Conservation (phyloP, 2,329 filamentous ascomycete genomes). For the Sporothrix pseudoabietina region DNA sequence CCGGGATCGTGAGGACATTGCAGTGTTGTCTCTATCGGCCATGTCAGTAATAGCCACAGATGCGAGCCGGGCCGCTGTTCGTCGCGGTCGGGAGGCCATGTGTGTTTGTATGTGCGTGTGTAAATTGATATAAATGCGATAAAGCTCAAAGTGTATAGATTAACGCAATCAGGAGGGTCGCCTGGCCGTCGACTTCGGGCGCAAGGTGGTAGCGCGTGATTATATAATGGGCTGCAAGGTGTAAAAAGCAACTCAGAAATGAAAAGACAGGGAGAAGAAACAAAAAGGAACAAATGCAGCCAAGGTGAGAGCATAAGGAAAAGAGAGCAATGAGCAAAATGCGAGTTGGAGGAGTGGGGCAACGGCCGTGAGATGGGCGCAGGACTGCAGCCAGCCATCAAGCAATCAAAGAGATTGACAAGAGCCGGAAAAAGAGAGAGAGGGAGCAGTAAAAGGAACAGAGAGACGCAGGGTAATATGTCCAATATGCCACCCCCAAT, state of each 20-base stretch:
- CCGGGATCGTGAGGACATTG: constrained; percentile 55
- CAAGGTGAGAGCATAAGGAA: neutral
- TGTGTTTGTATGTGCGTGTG: constrained; percentile 24
- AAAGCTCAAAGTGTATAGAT: neutral
- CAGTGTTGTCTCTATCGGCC: constrained; percentile 51
- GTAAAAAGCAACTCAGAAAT: neutral
- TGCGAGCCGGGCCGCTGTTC: constrained; percentile 51
- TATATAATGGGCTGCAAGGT: neutral
- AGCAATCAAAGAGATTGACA: neutral
- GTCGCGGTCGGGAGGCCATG: constrained; percentile 54
- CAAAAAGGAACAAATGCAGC: neutral
- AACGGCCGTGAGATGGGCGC: constrained; percentile 5
- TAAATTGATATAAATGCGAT: neutral
- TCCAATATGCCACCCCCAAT: constrained; percentile 1
- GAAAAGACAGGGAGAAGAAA: neutral
- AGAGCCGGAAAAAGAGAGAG: neutral
- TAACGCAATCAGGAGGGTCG: no score
- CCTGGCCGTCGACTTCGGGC: neutral
- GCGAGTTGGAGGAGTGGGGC: constrained; percentile 23
- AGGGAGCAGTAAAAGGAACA: neutral
- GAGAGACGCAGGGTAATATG: constrained; percentile 2
- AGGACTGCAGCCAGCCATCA: neutral
- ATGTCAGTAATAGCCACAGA: constrained; percentile 54
- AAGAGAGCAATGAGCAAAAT: neutral
- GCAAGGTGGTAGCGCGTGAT: neutral